Percentiles rank a stretch among this genome's conserved stretches.
Conservation (phyloP, 2,329 filamentous ascomycete species). For the Ophiostoma angusticollis region DNA sequence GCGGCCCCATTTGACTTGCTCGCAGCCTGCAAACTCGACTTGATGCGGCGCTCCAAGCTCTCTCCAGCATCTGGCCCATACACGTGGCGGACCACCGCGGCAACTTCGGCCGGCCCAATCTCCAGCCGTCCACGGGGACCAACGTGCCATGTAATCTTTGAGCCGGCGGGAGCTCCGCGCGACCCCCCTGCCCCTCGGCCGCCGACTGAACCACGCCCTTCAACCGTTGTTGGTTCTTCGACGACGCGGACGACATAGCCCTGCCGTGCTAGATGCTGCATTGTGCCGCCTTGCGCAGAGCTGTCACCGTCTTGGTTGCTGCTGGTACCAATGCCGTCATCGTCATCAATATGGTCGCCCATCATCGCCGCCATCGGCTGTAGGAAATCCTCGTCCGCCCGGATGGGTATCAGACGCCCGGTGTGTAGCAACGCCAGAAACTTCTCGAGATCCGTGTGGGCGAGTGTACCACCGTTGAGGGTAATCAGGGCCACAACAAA, state of each 20-base stretch:
- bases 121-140: slow-evolving; percentile 79
- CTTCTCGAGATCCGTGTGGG: slow-evolving; percentile 65
- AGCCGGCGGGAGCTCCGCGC: neutral
- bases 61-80: slow-evolving; percentile 38
- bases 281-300: slow-evolving; percentile 10
- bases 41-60: slow-evolving; percentile 47
- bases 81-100: slow-evolving; percentile 51
- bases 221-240: slow-evolving; percentile 57
- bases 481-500: slow-evolving; percentile 66
- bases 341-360: slow-evolving; percentile 14
- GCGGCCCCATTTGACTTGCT: too few species aligned
- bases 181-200: neutral
- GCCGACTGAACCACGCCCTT: slow-evolving; percentile 3
- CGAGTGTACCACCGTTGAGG: slow-evolving; percentile 59
- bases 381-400: slow-evolving; percentile 51
- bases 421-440: slow-evolving; percentile 27
- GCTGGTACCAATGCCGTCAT: slow-evolving; percentile 6
- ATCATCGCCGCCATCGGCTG: slow-evolving; percentile 30
- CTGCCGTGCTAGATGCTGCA: slow-evolving; percentile 58
- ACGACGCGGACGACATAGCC: slow-evolving; percentile 68
- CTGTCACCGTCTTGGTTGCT: neutral
- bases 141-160: slow-evolving; percentile 61
- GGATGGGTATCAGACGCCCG: slow-evolving; percentile 21
- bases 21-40: slow-evolving; percentile 41
- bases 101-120: slow-evolving; percentile 63